Percentiles rank a stretch among this genome's conserved stretches.
These are phyloP conservation scores for Cyclotella cryptica DNA, from an alignment of 108 stramenopile genomes.

Conservation along the genomic window DNA sequence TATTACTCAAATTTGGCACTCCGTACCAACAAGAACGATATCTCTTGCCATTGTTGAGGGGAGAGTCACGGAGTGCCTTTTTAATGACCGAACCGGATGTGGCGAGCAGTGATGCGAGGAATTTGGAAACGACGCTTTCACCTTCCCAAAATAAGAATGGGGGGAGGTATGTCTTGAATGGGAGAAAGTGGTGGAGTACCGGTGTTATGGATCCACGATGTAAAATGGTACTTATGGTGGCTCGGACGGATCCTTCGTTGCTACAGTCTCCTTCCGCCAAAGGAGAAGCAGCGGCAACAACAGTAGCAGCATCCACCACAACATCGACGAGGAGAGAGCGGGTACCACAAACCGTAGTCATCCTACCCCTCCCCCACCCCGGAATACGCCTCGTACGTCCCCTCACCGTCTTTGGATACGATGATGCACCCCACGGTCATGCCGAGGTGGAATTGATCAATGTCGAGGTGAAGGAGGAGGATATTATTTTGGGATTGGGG, in stretches of 20 bases:
- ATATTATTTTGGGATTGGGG: constrained; percentile 89
- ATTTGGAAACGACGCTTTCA: constrained; percentile 74
- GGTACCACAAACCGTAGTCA: constrained; percentile 72
- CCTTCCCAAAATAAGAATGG: constrained; percentile 41
- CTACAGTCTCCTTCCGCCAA: not conserved
- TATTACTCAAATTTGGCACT: constrained; percentile 90
- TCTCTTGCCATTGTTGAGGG: constrained; percentile 82
- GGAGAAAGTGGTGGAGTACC: constrained; percentile 93
- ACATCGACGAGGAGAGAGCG: constrained; percentile 32
- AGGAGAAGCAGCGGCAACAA: no score
- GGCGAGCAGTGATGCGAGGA: constrained; percentile 92
- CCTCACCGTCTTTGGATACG: constrained; percentile 94
- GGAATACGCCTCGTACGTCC: constrained; percentile 82
- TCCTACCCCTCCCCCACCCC: constrained; percentile 85
- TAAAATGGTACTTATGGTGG: constrained; percentile 88
- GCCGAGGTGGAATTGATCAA: constrained; percentile 84
- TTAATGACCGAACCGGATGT: constrained; percentile 97
- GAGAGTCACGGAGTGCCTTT: constrained; percentile 87
- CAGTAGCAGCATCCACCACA: no score
- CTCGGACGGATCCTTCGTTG: constrained; percentile 41
- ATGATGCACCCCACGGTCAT: constrained; percentile 94
- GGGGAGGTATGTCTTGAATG: constrained; percentile 71
- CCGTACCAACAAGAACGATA: constrained; percentile 71
- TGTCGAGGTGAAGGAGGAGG: constrained; percentile 52
- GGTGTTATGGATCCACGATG: constrained; percentile 95